phyloP scores from a whole-genome alignment of 257 asterid species.

The Salvia rosmarinus region DNA sequence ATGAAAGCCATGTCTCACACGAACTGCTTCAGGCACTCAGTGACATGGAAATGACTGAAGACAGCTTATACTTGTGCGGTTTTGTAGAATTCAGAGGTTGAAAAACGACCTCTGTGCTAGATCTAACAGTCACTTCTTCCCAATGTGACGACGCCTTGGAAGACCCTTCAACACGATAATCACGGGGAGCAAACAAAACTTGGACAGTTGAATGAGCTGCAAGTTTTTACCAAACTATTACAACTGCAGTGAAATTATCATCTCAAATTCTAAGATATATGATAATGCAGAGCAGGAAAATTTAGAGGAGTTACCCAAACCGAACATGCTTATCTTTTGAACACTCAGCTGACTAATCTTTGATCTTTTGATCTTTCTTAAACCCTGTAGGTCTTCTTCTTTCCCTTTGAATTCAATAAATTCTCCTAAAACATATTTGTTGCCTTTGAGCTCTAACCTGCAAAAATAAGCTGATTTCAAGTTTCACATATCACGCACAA shows the following conservation, averaged over 20 bases:
- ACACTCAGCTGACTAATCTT: slow-evolving; percentile 71
- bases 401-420: slow-evolving; percentile 91
- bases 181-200: slow-evolving; percentile 70
- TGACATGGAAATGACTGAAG: slow-evolving; percentile 69
- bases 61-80: slow-evolving; percentile 72
- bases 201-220: slow-evolving; percentile 81
- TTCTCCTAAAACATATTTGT: slow-evolving; percentile 77
- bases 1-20: slow-evolving; percentile 5
- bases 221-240: slow-evolving; percentile 18
- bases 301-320: slow-evolving; percentile 61
- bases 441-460: slow-evolving; percentile 88
- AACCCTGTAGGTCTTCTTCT: slow-evolving; percentile 66
- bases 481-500: not conserved
- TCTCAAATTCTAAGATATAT: slow-evolving; percentile 15
- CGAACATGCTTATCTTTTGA: slow-evolving; percentile 96
- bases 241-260: slow-evolving; percentile 5
- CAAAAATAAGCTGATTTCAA: slow-evolving; percentile 25
- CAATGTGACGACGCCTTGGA: slow-evolving; percentile 51
- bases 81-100: slow-evolving; percentile 68
- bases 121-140: slow-evolving; percentile 74
- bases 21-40: slow-evolving; percentile 66
- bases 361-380: slow-evolving; percentile 78
- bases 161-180: slow-evolving; percentile 67
- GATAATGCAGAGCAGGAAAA: slow-evolving; percentile 15
- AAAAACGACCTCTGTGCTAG: slow-evolving; percentile 76